These are phyloP conservation scores for Camillea tinctor DNA, from an alignment of 2,329 filamentous ascomycete genomes.

Conservation along the genomic window DNA sequence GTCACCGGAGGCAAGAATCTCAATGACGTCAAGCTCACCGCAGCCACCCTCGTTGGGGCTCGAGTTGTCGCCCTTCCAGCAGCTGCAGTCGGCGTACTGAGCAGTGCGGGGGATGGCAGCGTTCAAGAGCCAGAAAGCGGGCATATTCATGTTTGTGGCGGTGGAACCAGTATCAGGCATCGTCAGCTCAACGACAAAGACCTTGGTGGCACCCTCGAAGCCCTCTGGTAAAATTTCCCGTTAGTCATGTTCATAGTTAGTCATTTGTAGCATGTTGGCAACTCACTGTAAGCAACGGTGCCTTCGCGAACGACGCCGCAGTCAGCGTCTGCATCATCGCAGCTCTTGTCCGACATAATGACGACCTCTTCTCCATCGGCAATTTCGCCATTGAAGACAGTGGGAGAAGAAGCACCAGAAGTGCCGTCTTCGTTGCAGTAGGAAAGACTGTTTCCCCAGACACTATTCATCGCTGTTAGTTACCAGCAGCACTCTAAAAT, in stretches of 20 bases:
- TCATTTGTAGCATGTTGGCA: neutral
- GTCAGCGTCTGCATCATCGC: conserved; percentile 30
- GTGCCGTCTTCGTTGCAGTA: conserved; percentile 44
- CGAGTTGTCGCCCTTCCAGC: conserved; percentile 54
- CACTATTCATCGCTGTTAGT: conserved; percentile 28
- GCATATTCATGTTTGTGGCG: conserved; percentile 63
- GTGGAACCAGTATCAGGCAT: conserved; percentile 63
- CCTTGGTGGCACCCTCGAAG: conserved; percentile 67
- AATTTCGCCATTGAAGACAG: conserved; percentile 41
- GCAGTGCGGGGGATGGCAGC: conserved; percentile 66
- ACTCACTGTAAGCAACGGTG: conserved; percentile 46
- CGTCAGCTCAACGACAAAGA: conserved; percentile 70
- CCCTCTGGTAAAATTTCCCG: conserved; percentile 51
- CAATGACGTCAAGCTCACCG: conserved; percentile 75
- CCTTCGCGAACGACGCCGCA: conserved; percentile 46
- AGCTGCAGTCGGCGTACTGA: conserved; percentile 71
- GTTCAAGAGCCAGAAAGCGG: conserved; percentile 75
- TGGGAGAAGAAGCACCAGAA: conserved; percentile 37
- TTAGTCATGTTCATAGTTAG: conserved; percentile 6
- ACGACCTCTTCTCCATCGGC: conserved; percentile 45
- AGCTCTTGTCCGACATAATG: conserved; percentile 45
- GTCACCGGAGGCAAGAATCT: conserved; percentile 65
- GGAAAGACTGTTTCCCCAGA: conserved; percentile 45
- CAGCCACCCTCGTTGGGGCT: conserved; percentile 48
- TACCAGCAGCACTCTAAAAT: neutral